Conservation (phyloP, 306 rosid genomes). For the Glycine soja region DNA sequence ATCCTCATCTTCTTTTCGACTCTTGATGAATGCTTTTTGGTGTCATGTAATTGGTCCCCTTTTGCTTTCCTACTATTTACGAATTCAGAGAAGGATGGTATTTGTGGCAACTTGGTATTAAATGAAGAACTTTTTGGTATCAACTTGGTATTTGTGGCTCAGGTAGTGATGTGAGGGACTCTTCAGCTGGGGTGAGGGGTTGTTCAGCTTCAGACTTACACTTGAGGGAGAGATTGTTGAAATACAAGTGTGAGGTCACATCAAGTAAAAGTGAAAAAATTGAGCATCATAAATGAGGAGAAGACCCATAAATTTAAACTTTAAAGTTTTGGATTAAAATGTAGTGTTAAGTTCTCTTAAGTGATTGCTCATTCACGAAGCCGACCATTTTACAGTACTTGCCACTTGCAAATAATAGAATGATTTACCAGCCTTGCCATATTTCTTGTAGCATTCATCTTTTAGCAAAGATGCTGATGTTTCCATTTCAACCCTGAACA, state of each 20-base stretch:
- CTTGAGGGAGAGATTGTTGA: no score
- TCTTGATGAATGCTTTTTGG: conserved; percentile 50
- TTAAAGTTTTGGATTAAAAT: no score
- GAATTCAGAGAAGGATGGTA: conserved; percentile 87
- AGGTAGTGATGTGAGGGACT: conserved; percentile 44
- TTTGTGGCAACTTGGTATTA: conserved; percentile 58
- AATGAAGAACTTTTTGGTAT: no score
- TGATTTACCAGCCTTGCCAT: conserved; percentile 83
- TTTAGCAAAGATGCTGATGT: conserved; percentile 70
- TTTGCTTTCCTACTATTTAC: conserved; percentile 58
- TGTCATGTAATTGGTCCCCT: conserved; percentile 44
- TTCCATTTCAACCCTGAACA: conserved; percentile 73
- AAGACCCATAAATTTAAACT: no score
- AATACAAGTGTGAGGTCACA: no score
- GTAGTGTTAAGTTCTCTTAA: no score
- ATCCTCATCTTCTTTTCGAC: conserved; percentile 68
- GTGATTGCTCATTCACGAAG: no score
- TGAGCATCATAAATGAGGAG: no score
- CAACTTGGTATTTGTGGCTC: no score
- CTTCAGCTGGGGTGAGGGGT: conserved; percentile 47
- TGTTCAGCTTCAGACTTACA: conserved; percentile 50
- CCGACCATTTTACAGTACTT: conserved; percentile 88
- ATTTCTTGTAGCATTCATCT: conserved; percentile 83
- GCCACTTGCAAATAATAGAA: conserved; percentile 95
- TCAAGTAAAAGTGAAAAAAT: no score